Evolutionary conservation across 2,329 filamentous ascomycete genomes (phyloP).

Genomic region (Cordyceps militaris): DNA sequence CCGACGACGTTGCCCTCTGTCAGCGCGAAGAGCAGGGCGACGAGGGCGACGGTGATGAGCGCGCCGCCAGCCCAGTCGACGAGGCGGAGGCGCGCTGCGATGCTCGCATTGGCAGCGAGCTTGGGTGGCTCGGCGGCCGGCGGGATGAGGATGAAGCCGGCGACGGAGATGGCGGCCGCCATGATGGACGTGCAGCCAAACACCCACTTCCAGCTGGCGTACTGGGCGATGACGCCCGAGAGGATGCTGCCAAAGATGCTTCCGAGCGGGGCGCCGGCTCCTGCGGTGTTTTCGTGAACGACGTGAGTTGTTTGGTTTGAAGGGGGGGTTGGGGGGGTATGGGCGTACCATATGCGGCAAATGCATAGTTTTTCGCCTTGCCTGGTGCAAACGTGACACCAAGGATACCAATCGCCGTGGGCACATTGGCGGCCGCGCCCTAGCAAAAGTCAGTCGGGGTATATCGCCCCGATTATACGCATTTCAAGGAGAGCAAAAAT

Average conservation of each 20-base stretch:
- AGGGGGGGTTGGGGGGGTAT: neutral
- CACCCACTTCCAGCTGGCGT: constrained; percentile 58
- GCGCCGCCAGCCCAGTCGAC: constrained; percentile 62
- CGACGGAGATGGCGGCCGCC: constrained; percentile 47
- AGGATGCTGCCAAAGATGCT: constrained; percentile 59
- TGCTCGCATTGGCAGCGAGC: constrained; percentile 8
- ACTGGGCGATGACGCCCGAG: constrained; percentile 56
- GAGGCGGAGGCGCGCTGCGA: constrained; percentile 31
- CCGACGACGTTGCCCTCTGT: constrained; percentile 64
- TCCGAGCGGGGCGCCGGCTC: constrained; percentile 58
- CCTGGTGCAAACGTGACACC: constrained; percentile 61
- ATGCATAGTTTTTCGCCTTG: constrained; percentile 64
- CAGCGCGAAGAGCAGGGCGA: constrained; percentile 58
- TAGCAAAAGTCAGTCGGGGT: constrained; percentile 17
- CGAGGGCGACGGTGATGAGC: constrained; percentile 53
- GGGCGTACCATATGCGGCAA: constrained; percentile 50
- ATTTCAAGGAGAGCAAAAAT: neutral
- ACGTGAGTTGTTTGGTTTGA: neutral
- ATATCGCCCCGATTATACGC: too few species aligned
- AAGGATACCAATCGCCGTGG: constrained; percentile 63
- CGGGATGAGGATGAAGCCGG: constrained; percentile 55
- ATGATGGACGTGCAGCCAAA: constrained; percentile 59
- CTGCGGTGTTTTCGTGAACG: constrained; percentile 21
- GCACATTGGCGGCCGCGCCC: constrained; percentile 62
- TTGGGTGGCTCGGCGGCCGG: neutral